phyloP scores from a whole-genome alignment of 345 rosid species.

The Arabis alpina region DNA sequence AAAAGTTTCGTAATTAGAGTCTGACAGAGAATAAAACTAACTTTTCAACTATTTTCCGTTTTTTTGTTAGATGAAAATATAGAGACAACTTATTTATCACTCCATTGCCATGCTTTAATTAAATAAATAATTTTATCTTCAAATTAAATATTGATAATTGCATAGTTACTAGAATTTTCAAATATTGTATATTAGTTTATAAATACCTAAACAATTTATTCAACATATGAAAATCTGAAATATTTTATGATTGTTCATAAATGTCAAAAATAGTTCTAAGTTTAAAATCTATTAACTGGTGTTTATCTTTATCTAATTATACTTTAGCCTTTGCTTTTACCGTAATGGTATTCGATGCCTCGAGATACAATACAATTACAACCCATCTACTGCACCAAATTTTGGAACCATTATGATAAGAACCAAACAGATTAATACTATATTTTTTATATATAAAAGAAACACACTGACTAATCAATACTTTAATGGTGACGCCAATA shows the following conservation, averaged over 20 bases:
- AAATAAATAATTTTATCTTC: slow-evolving; percentile 7
- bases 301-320: slow-evolving; percentile 15
- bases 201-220: neutral
- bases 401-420: slow-evolving; percentile 45
- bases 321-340: slow-evolving; percentile 36
- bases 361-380: slow-evolving; percentile 17
- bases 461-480: neutral
- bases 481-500: slow-evolving; percentile 39
- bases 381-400: slow-evolving; percentile 34
- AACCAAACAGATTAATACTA: slow-evolving; percentile 26
- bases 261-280: neutral
- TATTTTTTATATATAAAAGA: no score
- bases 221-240: neutral
- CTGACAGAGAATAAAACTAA: no score
- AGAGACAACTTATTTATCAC: slow-evolving; percentile 8
- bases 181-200: neutral
- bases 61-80: no score
- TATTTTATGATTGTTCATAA: neutral
- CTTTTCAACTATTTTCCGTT: no score
- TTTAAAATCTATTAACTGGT: neutral
- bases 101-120: slow-evolving; percentile 16
- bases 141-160: neutral
- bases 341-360: slow-evolving; percentile 36
- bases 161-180: neutral
- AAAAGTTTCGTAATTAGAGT: no score